Base-by-base conservation (phyloP, 306 rosid species). In the Senna siamea region DNA sequence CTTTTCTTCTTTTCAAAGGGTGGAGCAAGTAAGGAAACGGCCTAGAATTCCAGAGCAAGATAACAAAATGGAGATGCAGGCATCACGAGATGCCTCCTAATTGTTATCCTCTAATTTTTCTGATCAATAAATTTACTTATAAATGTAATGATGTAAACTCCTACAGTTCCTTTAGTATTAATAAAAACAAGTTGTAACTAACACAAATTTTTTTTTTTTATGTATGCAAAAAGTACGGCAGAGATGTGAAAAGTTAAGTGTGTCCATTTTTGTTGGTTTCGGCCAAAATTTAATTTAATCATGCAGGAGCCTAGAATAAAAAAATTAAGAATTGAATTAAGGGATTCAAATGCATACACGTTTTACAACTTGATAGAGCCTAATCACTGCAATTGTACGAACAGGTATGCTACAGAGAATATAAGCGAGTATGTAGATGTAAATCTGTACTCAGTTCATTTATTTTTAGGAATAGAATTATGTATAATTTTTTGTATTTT, bases 11-110 rank as follows among this genome's bases (percentile, higher is more conserved):
- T 70, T 41, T 3, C n/a, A 5, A 53, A 53, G 13, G 53, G 14
- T 47, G 62, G 51, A 73, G 78, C 37, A 74, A 62, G 18, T 30
- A 11, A 18, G 60, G 11, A 73, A 59, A 69, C 30, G 19, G 37
- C 34, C 7, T 15, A 73, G 2, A 72, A 43, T 23, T 59, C 44
- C 2, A 8, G 23, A 32, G 13, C 10, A 18, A n/a, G 66, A 19
- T 1, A 6, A 59, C 60, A 23, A 4, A 56, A n/a, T 32, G n/a
- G 46, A 34, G 20, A 60, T 20, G 47, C 32, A 54, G 32, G 30
- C 34, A 22, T 51, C 11, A 53, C 4, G 22, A 22, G 15, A 22
- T 22, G 22, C 28, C 5, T 0, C 55, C 22, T 14, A 57, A 14
- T 13, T 20, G 17, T 10, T 55, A 52, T 19, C 28, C 28, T 52